phyloP scores from a whole-genome alignment of 2,329 filamentous ascomycete species.

The Neonectria sp. region DNA sequence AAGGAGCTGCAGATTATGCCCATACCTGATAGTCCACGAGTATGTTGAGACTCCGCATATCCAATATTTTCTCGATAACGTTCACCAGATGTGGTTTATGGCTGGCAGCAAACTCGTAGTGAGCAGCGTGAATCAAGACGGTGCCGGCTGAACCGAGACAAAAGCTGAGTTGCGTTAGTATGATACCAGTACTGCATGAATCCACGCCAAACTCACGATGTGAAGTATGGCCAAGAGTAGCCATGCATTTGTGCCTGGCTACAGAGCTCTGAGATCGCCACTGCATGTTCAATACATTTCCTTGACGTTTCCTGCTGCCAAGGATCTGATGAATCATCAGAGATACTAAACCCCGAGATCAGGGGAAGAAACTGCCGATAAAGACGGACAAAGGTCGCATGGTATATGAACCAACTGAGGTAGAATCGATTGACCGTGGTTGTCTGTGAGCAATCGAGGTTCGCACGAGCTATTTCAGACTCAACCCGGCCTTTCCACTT shows the following conservation, averaged over 20 bases:
- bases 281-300: slow-evolving; percentile 27
- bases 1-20: background rate
- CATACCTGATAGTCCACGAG: slow-evolving; percentile 26
- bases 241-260: slow-evolving; percentile 19
- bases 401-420: slow-evolving; percentile 33
- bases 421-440: slow-evolving; percentile 24
- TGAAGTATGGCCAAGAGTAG: slow-evolving; percentile 35
- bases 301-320: slow-evolving; percentile 34
- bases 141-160: slow-evolving; percentile 32
- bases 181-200: too few relatives aligned
- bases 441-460: slow-evolving; percentile 27
- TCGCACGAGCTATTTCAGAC: background rate
- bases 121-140: slow-evolving; percentile 27
- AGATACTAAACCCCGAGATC: slow-evolving; percentile 8
- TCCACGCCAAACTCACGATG: slow-evolving; percentile 2
- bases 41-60: slow-evolving; percentile 17
- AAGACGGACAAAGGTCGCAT: slow-evolving; percentile 24
- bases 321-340: slow-evolving; percentile 25
- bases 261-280: slow-evolving; percentile 19
- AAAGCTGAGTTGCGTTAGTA: slow-evolving; percentile 15
- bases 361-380: slow-evolving; percentile 35
- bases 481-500: slow-evolving; percentile 16
- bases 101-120: slow-evolving; percentile 19
- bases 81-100: slow-evolving; percentile 5
- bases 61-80: slow-evolving; percentile 21